Base-by-base conservation (phyloP, 768 basidiomycete species). In the Boletellus sp. region DNA sequence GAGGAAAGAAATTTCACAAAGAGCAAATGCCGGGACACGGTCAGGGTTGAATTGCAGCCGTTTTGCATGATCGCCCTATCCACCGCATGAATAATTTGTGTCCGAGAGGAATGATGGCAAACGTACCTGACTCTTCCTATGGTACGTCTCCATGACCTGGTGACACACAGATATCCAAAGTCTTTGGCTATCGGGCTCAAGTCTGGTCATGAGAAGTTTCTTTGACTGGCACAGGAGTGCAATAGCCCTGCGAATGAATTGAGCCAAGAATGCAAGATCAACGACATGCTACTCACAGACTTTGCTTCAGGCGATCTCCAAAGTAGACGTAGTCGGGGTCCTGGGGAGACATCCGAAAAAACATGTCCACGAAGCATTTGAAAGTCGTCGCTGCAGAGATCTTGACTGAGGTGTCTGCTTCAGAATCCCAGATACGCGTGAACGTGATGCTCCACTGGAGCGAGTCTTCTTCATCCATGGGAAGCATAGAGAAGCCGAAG, bases 1-100 rank as follows among this genome's bases (percentile, higher is more conserved):
- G 6, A 89, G 73, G 56, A 88, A 81, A 0, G 85, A 80, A 34
- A 90, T 83, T 65, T 92, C 90, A 2, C 78, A 75, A 11, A 91
- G 62, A 1, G 78, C 77, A 56, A 92, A 81, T 3, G 84, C 81
- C 1, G 85, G 75, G 3, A 81, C 67, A 32, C 85, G 84, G 8
- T 70, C 70, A 6, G 74, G 60, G 48, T 78, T 73, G 8, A 72
- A 60, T 53, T 83, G 85, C 38, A 87, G 65, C 0, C 71, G 68
- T 56, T 70, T 76, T 23, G 78, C 72, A 44, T 77, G 72, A 17
- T 72, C 68, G 24, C 61, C 56, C 78, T 80, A 51, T 34, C 28
- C 2, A 26, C 50, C 41, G 22, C 35, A 36, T 61, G 19, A 61
- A 49, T 7, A 36, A 22, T 22, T n/a, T 37, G 31, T 15, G 28